Evolutionary conservation across 139 green algal species (phyloP).

Genomic region (Axilococcus clingmanii): DNA sequence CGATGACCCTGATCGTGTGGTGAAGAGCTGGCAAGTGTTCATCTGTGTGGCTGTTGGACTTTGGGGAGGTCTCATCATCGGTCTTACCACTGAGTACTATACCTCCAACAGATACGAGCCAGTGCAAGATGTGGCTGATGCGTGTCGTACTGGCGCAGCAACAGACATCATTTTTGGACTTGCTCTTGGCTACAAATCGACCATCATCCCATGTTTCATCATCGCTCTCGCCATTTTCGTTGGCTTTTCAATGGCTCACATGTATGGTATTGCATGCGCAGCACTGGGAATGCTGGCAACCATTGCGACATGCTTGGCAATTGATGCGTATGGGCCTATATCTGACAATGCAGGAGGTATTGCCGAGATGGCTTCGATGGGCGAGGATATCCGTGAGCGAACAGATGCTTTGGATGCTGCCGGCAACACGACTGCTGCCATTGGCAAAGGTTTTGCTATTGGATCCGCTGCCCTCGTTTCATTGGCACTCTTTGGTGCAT

Average conservation of each 20-base stretch:
- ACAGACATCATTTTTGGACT: constrained; percentile 99
- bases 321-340: constrained; percentile 95
- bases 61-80: constrained; percentile 94
- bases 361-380: constrained; percentile 97
- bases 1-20: constrained; percentile 37
- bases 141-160: constrained; percentile 89
- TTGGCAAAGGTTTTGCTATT: constrained; percentile 98
- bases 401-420: constrained; percentile 94
- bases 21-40: constrained; percentile 91
- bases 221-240: constrained; percentile 84
- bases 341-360: constrained; percentile 94
- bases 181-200: constrained; percentile 94
- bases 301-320: constrained; percentile 86
- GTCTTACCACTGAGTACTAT: constrained; percentile 95
- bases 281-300: constrained; percentile 95
- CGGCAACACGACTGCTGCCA: constrained; percentile 97
- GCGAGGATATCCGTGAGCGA: constrained; percentile 92
- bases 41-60: constrained; percentile 82
- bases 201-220: constrained; percentile 84
- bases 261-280: constrained; percentile 94
- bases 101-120: constrained; percentile 82
- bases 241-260: constrained; percentile 67
- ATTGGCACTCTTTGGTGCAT: constrained; percentile 94
- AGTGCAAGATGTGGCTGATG: constrained; percentile 80
- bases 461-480: constrained; percentile 95